Conservation (phyloP, 768 basidiomycete genomes). For the Russula olivacea region DNA sequence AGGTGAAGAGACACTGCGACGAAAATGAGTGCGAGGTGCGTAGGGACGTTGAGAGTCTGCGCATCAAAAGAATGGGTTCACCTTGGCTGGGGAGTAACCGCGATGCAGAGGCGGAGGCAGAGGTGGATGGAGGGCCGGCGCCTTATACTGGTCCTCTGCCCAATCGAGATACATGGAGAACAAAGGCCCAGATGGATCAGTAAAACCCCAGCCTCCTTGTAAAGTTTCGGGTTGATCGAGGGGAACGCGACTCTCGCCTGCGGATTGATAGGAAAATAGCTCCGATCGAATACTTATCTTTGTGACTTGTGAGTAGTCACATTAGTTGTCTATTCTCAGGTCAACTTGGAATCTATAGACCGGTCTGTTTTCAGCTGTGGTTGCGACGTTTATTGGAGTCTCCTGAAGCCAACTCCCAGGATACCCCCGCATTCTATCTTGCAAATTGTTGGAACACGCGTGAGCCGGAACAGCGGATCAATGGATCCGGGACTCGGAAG, state of each 20-base stretch:
- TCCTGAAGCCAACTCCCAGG: conserved; percentile 1
- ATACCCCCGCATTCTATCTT: conserved; percentile 5
- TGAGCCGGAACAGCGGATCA: too few species aligned
- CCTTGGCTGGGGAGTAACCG: too few species aligned
- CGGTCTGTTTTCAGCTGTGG: conserved; percentile 7
- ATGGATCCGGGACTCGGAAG: too few species aligned
- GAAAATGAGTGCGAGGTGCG: too few species aligned
- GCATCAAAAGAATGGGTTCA: too few species aligned
- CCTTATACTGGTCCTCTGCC: not conserved
- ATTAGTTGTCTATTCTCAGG: not conserved
- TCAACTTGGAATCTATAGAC: not conserved
- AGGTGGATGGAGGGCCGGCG: too few species aligned
- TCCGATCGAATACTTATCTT: conserved; percentile 12
- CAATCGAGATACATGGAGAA: conserved; percentile 15
- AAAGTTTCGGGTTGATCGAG: not conserved
- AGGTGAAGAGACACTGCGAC: too few species aligned
- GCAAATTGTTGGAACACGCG: too few species aligned
- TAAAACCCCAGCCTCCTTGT: not conserved
- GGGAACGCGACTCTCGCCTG: not conserved
- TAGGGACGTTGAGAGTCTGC: too few species aligned
- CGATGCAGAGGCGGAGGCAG: too few species aligned
- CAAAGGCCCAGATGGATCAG: not conserved
- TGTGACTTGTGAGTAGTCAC: not conserved
- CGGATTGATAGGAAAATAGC: too few species aligned
- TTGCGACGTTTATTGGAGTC: not conserved